These are phyloP conservation scores for Aegilops bicornis DNA, from an alignment of 176 grass and related monocot species.

Conservation along the genomic window DNA sequence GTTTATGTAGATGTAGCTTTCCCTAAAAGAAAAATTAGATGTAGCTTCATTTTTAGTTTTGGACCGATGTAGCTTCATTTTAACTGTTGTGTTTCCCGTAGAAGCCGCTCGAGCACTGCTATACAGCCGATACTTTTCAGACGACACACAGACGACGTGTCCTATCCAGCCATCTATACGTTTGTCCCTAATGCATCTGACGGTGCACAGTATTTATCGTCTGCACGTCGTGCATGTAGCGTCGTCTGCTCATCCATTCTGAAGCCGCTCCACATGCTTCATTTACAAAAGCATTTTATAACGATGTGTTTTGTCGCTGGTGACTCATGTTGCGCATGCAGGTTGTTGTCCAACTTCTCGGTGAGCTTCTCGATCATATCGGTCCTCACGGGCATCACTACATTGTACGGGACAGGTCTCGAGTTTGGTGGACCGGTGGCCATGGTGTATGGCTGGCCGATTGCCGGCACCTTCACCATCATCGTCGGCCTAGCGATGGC, in stretches of 20 bases:
- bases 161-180: no score
- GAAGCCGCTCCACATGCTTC: not conserved
- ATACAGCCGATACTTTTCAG: no score
- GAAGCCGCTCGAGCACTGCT: not conserved
- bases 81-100: not conserved
- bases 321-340: not conserved
- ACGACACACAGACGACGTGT: no score
- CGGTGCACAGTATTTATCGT: no score
- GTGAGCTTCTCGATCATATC: constrained; percentile 84
- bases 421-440: constrained; percentile 66
- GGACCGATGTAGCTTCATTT: not conserved
- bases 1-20: no score
- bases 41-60: no score
- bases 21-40: not conserved
- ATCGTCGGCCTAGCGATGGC: constrained; percentile 76
- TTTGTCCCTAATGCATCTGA: no score
- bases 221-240: no score
- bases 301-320: no score
- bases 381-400: constrained; percentile 85
- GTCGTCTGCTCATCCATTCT: no score
- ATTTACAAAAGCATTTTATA: no score
- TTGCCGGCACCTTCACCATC: constrained; percentile 68
- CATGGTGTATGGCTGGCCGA: constrained; percentile 77
- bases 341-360: constrained; percentile 73
- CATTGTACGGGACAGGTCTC: constrained; percentile 71